Evolutionary conservation across 139 green algal genomes (phyloP).

Genomic region (Dunaliella sp.): DNA sequence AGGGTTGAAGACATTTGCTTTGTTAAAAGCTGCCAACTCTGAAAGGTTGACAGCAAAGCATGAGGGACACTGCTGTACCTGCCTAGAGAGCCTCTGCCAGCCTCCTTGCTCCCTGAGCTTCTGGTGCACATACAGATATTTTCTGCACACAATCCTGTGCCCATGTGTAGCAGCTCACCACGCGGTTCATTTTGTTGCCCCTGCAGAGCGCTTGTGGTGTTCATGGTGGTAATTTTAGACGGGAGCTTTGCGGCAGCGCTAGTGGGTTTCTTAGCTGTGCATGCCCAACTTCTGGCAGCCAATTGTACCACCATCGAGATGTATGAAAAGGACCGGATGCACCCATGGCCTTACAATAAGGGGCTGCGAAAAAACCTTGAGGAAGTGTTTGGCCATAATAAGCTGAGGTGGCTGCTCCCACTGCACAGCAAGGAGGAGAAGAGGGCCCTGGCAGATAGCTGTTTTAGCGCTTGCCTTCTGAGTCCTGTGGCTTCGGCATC

Average conservation of each 20-base stretch:
- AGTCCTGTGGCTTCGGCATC: neutral
- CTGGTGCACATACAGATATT: too few species aligned
- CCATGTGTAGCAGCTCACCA: too few species aligned
- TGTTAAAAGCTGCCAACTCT: too few species aligned
- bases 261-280: conserved; percentile 80
- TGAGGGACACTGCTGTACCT: too few species aligned
- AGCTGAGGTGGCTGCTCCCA: conserved; percentile 58
- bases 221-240: conserved; percentile 59
- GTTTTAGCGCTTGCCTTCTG: conserved; percentile 20
- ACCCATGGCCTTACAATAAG: conserved; percentile 76
- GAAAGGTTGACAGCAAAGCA: too few species aligned
- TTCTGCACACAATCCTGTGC: too few species aligned
- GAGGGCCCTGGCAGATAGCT: conserved; percentile 41
- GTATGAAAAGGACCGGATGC: conserved; percentile 78
- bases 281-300: conserved; percentile 50
- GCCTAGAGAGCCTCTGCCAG: too few species aligned
- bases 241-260: conserved; percentile 60
- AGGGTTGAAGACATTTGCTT: too few species aligned
- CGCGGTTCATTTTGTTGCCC: too few species aligned
- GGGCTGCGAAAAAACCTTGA: conserved; percentile 64
- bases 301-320: conserved; percentile 89
- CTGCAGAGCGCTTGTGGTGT: conserved; percentile 47
- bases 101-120: too few species aligned
- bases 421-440: conserved; percentile 43
- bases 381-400: conserved; percentile 73